These are phyloP conservation scores for Aurinia saxatilis DNA, from an alignment of 345 rosid species.

Conservation along the genomic window DNA sequence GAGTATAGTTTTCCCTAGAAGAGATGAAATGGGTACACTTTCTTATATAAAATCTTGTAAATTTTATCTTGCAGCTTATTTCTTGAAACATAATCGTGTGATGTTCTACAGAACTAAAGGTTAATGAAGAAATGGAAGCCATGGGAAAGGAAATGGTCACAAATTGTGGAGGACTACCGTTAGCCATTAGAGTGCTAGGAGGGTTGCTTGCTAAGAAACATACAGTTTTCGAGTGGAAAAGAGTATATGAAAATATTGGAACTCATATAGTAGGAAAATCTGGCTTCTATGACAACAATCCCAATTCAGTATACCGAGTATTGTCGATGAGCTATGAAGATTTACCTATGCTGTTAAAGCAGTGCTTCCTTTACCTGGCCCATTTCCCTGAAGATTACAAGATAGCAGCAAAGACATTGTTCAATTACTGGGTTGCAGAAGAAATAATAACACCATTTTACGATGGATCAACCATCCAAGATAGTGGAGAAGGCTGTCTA, in stretches of 20 bases:
- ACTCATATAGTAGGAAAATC: not conserved
- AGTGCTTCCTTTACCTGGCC: slow-evolving; percentile 23
- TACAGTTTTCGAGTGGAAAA: slow-evolving; percentile 1
- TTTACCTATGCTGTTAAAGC: not conserved
- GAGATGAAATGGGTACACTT: slow-evolving; percentile 17
- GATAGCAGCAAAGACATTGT: slow-evolving; percentile 16
- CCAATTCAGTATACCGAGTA: not conserved
- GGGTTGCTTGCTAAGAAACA: slow-evolving; percentile 16
- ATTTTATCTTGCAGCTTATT: not conserved
- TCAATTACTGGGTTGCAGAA: slow-evolving; percentile 34
- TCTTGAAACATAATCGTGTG: not conserved
- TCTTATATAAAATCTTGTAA: not conserved
- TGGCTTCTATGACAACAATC: not conserved
- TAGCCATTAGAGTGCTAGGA: slow-evolving; percentile 14
- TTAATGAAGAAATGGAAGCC: not conserved
- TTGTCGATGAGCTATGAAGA: slow-evolving; percentile 21
- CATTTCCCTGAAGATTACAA: slow-evolving; percentile 13
- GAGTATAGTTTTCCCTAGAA: slow-evolving; percentile 21
- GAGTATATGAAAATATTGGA: slow-evolving; percentile 4
- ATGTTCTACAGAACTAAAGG: not conserved
- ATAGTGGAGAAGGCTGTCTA: slow-evolving; percentile 24
- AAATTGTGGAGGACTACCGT: slow-evolving; percentile 13
- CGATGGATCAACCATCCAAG: slow-evolving; percentile 9
- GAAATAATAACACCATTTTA: not conserved
- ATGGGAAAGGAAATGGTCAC: slow-evolving; percentile 8